phyloP scores from a whole-genome alignment of 441 rosid species.

The Hypseocharis bilobata region DNA sequence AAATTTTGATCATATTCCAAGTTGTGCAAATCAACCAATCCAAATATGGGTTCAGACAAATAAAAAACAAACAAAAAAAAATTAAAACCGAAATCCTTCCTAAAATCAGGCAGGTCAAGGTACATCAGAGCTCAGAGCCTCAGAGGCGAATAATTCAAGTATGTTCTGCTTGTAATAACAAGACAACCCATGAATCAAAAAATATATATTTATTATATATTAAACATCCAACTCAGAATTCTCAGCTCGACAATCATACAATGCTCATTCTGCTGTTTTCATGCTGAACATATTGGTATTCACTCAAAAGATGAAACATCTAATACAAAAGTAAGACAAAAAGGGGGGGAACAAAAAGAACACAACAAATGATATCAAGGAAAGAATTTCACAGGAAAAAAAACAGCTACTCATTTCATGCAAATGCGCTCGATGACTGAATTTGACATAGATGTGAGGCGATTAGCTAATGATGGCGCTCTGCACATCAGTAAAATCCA shows the following conservation, averaged over 20 bases:
- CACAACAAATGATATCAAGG: conserved; percentile 18
- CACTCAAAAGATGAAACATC: conserved; percentile 21
- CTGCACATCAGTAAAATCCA: conserved; percentile 23
- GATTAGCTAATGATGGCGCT: conserved; percentile 11
- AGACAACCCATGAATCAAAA: too few species aligned
- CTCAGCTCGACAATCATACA: conserved; percentile 30
- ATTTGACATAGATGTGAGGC: background rate
- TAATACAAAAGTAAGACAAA: conserved; percentile 8
- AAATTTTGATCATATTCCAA: too few species aligned
- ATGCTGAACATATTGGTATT: conserved; percentile 18
- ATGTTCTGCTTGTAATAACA: too few species aligned
- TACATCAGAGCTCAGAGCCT: too few species aligned
- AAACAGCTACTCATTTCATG: conserved; percentile 13
- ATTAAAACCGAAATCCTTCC: too few species aligned
- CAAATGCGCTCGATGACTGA: conserved; percentile 15
- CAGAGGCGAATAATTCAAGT: too few species aligned
- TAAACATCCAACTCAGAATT: conserved; percentile 20
- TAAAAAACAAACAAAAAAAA: too few species aligned
- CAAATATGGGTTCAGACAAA: too few species aligned
- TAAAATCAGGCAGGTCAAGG: too few species aligned
- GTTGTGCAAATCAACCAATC: too few species aligned
- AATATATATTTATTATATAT: conserved; percentile 6
- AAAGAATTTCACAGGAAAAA: conserved; percentile 31
- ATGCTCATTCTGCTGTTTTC: conserved; percentile 11
- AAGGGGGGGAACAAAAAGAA: too few species aligned